phyloP scores from a whole-genome alignment of 2,329 filamentous ascomycete species.

The Fusarium annulatum region DNA sequence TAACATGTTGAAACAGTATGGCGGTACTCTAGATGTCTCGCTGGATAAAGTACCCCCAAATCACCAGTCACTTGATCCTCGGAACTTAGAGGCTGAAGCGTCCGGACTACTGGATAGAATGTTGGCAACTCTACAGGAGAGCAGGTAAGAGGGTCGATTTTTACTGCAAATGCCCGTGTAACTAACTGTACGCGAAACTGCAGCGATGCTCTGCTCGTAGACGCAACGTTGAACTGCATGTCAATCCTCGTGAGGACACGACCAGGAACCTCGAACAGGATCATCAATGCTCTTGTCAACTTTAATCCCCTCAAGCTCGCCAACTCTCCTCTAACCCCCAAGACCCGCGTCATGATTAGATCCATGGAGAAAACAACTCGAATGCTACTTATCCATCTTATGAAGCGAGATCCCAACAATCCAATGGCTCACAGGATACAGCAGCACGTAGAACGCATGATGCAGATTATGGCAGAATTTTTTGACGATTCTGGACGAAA shows the following conservation, averaged over 20 bases:
- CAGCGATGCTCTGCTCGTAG: slow-evolving; percentile 88
- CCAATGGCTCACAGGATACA: slow-evolving; percentile 82
- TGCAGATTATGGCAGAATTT: slow-evolving; percentile 80
- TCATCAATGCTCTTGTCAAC: slow-evolving; percentile 84
- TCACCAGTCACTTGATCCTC: slow-evolving; percentile 81
- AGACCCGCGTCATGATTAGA: slow-evolving; percentile 82
- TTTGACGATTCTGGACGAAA: slow-evolving; percentile 85
- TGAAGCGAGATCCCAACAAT: slow-evolving; percentile 87
- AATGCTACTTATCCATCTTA: slow-evolving; percentile 83
- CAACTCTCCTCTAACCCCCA: slow-evolving; percentile 80
- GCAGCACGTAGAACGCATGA: slow-evolving; percentile 84
- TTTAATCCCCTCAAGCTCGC: slow-evolving; percentile 92
- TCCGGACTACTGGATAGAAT: slow-evolving; percentile 91
- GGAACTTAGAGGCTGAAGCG: slow-evolving; percentile 90
- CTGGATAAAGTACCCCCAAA: slow-evolving; percentile 85
- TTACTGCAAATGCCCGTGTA: not conserved
- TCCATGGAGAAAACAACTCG: slow-evolving; percentile 96
- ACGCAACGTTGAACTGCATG: slow-evolving; percentile 90
- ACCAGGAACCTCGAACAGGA: slow-evolving; percentile 83
- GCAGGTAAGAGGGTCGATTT: slow-evolving; percentile 68
- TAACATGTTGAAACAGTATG: slow-evolving; percentile 51
- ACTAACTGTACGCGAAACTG: slow-evolving; percentile 18
- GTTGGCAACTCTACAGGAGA: slow-evolving; percentile 85
- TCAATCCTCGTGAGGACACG: slow-evolving; percentile 85
- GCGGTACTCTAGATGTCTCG: slow-evolving; percentile 76